These are phyloP conservation scores for Ceratocystis lukuohia DNA, from an alignment of 2,329 filamentous ascomycete genomes.

Conservation along the genomic window DNA sequence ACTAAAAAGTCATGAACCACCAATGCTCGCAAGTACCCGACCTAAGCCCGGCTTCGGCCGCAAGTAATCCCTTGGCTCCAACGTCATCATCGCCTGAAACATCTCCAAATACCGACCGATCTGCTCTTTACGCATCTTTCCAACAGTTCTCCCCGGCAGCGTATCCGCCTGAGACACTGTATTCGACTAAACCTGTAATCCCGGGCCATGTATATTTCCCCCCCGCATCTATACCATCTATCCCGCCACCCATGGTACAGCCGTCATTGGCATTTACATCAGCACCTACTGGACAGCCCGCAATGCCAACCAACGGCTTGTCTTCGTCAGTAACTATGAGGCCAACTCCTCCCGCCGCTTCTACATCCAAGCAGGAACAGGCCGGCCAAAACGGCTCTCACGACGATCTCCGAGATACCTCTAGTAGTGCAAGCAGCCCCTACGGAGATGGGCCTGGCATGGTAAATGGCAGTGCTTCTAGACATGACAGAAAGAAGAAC, in stretches of 20 bases:
- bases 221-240: not conserved
- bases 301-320: not conserved
- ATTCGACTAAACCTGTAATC: not conserved
- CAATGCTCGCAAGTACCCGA: conserved; percentile 11
- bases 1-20: conserved; percentile 12
- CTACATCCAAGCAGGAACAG: not conserved
- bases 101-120: conserved; percentile 10
- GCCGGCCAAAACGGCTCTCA: conserved; percentile 4
- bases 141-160: not conserved
- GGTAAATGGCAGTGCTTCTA: conserved; percentile 2
- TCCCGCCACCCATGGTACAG: not conserved
- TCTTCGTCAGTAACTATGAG: not conserved
- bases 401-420: conserved; percentile 9
- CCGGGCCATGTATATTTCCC: not conserved
- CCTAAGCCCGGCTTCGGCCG: not conserved
- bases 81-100: conserved; percentile 9
- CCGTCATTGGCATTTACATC: not conserved
- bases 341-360: not conserved
- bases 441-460: conserved; percentile 12
- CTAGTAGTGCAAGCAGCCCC: conserved; percentile 16
- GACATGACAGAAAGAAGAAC: conserved; percentile 24
- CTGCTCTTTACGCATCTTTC: conserved; percentile 9
- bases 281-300: not conserved
- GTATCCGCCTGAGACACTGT: not conserved
- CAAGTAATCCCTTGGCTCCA: conserved; percentile 1